Evolutionary conservation across 306 rosid genomes (phyloP).

Genomic region (Lagenaria siceraria): DNA sequence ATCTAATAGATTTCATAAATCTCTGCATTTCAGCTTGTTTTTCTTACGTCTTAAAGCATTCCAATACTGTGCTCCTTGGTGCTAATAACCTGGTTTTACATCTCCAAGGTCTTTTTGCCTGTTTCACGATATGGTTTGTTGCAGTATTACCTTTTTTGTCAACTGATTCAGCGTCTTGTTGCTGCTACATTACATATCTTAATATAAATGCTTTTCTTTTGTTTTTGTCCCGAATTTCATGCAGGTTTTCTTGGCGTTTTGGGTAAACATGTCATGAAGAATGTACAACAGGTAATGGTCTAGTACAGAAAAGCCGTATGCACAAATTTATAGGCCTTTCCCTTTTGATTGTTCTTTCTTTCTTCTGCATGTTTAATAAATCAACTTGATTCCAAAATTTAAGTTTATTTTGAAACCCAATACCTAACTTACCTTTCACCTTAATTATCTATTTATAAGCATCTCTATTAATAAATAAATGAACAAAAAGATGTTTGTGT

Average conservation of each 20-base stretch:
- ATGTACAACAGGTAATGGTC: conserved; percentile 7
- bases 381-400: background rate
- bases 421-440: no score
- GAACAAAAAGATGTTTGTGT: background rate
- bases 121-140: background rate
- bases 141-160: background rate
- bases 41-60: background rate
- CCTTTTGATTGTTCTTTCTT: background rate
- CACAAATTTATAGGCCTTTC: background rate
- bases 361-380: no score
- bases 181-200: background rate
- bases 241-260: conserved; percentile 16
- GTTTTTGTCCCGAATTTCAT: background rate
- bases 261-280: conserved; percentile 13
- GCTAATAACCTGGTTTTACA: background rate
- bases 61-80: background rate
- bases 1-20: background rate
- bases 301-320: background rate
- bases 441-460: no score
- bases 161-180: background rate
- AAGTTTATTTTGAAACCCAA: no score
- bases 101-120: background rate
- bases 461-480: background rate
- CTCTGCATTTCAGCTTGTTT: background rate
- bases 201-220: background rate